Evolutionary conservation across 2,329 filamentous ascomycete genomes (phyloP).

Genomic region (Rugonectria rugulosa): DNA sequence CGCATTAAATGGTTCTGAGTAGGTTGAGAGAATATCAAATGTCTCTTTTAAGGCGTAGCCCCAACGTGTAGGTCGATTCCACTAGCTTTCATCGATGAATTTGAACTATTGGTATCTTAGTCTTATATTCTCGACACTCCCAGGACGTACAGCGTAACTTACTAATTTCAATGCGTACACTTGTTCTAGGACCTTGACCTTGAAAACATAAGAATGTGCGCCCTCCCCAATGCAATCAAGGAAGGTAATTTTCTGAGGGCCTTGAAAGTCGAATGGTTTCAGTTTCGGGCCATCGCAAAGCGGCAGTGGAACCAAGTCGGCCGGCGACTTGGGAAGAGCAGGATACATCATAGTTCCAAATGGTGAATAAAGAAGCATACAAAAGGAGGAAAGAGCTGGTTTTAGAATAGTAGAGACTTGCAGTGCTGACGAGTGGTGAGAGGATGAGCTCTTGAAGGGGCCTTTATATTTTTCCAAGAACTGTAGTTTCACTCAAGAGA

Average conservation of each 20-base stretch:
- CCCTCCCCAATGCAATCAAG: neutral
- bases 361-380: too few relatives aligned
- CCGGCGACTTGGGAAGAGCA: too few relatives aligned
- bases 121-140: neutral
- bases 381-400: too few relatives aligned
- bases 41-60: neutral
- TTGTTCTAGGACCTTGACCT: neutral
- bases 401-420: too few relatives aligned
- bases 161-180: slow-evolving; percentile 6
- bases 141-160: neutral
- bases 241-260: slow-evolving; percentile 2
- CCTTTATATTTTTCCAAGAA: too few relatives aligned
- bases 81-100: neutral
- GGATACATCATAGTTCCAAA: too few relatives aligned
- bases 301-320: neutral
- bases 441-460: too few relatives aligned
- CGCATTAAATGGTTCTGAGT: slow-evolving; percentile 35
- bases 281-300: neutral
- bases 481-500: too few relatives aligned
- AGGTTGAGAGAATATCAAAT: slow-evolving; percentile 23
- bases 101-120: neutral
- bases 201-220: neutral
- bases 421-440: too few relatives aligned
- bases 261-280: slow-evolving; percentile 2
- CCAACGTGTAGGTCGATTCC: too few relatives aligned